Conservation (phyloP, 306 rosid genomes). For the Rosa multiflora region DNA sequence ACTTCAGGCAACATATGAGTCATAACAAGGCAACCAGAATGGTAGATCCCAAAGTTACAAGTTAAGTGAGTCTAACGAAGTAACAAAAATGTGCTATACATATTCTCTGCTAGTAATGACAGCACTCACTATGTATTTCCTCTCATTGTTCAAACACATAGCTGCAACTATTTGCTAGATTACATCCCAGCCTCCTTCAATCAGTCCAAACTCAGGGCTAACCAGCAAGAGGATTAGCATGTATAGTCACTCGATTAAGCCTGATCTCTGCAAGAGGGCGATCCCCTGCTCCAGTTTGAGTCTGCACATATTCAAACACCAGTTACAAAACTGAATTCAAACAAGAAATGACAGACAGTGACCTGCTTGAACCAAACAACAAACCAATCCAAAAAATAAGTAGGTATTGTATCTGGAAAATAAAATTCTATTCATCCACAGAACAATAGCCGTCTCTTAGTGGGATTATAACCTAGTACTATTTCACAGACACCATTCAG, state of each 20-base stretch:
- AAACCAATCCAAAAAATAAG: neutral
- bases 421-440: neutral
- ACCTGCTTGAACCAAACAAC: slow-evolving; percentile 7
- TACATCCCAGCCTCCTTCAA: neutral
- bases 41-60: neutral
- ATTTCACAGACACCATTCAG: neutral
- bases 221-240: slow-evolving; percentile 86
- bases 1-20: neutral
- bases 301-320: slow-evolving; percentile 54
- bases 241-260: slow-evolving; percentile 85
- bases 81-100: slow-evolving; percentile 26
- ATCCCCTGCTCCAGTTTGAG: slow-evolving; percentile 83
- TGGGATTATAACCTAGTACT: neutral
- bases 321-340: neutral
- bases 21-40: neutral
- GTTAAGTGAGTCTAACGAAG: neutral
- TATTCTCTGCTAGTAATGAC: slow-evolving; percentile 6
- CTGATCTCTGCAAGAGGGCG: slow-evolving; percentile 95
- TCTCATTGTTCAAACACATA: slow-evolving; percentile 12
- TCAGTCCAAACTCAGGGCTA: slow-evolving; percentile 24
- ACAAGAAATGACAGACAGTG: neutral
- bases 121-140: neutral
- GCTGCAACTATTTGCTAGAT: slow-evolving; percentile 7
- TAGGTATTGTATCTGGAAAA: neutral
- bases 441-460: neutral